phyloP scores from a whole-genome alignment of 768 basidiomycete species.

The Lactarius hengduanensis region DNA sequence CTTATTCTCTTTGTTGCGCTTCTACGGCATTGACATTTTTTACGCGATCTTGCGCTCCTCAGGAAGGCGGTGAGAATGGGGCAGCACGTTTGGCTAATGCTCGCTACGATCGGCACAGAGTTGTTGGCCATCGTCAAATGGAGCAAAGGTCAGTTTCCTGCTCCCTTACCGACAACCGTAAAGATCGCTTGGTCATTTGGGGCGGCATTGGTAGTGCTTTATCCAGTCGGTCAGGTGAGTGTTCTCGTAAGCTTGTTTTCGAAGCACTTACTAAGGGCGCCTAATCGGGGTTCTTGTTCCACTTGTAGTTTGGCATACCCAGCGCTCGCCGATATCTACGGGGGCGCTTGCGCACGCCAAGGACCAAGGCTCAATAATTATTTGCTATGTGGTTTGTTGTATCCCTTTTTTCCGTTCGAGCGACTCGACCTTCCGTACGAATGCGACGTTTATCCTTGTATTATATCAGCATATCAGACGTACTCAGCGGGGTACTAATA shows the following conservation, averaged over 20 bases:
- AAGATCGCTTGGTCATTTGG: constrained; percentile 68
- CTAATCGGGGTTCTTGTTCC: constrained; percentile 20
- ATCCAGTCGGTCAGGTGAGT: constrained; percentile 67
- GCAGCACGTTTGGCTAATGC: constrained; percentile 82
- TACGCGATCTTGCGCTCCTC: constrained; percentile 26
- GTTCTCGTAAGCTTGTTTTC: constrained; percentile 10
- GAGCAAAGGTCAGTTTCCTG: constrained; percentile 68
- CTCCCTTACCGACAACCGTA: constrained; percentile 60
- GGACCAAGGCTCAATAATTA: constrained; percentile 24
- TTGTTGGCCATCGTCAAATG: constrained; percentile 79
- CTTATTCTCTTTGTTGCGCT: constrained; percentile 11
- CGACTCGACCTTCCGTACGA: constrained; percentile 2
- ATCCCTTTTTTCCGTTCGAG: neutral
- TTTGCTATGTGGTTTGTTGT: constrained; percentile 1
- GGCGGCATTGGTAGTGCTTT: constrained; percentile 57
- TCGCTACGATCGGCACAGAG: constrained; percentile 84
- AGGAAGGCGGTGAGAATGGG: constrained; percentile 88
- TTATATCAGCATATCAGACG: neutral
- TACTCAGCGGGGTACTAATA: constrained; percentile 1
- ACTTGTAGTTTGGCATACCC: constrained; percentile 29
- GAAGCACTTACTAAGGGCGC: constrained; percentile 18
- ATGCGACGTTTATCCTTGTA: neutral
- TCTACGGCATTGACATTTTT: constrained; percentile 19
- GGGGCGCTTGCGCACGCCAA: constrained; percentile 15
- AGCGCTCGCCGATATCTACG: constrained; percentile 28